Base-by-base conservation (phyloP, 1,139 yeast species). In the Hemisphaericaspora xylofermentans region DNA sequence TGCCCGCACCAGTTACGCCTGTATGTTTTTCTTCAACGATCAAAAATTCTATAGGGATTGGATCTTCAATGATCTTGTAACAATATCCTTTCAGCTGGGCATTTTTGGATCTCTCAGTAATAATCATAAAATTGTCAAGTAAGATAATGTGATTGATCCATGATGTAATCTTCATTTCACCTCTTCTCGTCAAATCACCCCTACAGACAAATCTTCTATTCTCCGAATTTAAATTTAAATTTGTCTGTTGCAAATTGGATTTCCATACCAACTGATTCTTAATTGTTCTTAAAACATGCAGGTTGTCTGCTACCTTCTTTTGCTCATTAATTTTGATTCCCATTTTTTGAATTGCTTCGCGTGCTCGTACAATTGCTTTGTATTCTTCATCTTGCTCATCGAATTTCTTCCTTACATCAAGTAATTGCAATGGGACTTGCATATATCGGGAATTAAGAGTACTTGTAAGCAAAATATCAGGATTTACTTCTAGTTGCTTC, bases 391-490 rank as follows among this genome's bases (percentile, higher is more conserved):
- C 80, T 32, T 71, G 73, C 10, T 74, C 68, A 21, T 62, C 63
- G 43, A 49, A 61, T 44, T 18, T 84, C 68, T 53, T 74, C 58
- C 63, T 72, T 22, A 88, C 77, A 29, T 88, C 86, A 14, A 64
- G 60, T 16, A 88, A 66, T 32, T 88, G 84, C 32, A 88, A 67
- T 1, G 88, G 84, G 42, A 87, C 70, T 37, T 84, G 79, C 42
- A 85, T 88, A 42, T 87, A 71, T 13, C 94, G 74, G 4, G 88
- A 85, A 47, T 85, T 81, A 48, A 87, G 85, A 0, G 94, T 84
- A 51, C 88, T 84, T 51, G 85, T 76, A 53, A 84, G 84, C 35
- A 85, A 58, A 64, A 86, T 51, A 65, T 84, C 56, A 55, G 81
- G 66, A 77, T 78, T 55, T 56, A 83, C 63, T 58, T 66, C 44